Evolutionary conservation across 345 rosid genomes (phyloP), one percentile per base, ranked within the genome.

Genomic region (Gossypium turneri): DNA sequence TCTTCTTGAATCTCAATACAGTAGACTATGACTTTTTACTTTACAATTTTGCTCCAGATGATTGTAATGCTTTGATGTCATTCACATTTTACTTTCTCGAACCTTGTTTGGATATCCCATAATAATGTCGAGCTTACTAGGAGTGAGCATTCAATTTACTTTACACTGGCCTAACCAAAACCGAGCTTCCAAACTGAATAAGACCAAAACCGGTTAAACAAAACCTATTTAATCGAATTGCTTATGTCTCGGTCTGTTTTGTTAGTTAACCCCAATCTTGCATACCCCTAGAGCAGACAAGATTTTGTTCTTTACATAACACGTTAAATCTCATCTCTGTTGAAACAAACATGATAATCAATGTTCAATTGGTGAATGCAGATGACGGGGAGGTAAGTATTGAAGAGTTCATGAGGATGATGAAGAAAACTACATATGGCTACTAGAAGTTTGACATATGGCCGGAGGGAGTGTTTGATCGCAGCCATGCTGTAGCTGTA

Each of bases 381-480:
- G 98, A 70, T 77, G 97, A 93, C 78, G 92, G 92, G 65, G 93
- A 90, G 86, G 91, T 93, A 62, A 75, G 74, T 59, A 4, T 77
- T n/a, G 89, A 93, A 1, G 97, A 93, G 61, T 93, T 93, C 79
- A 72, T 87, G 71, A 82, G 72, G 86, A 90, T 89, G 88, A 93
- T 93, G 98, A 87, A 56, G 80, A 85, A 81, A 76, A 89, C 94
- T 51, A 65, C 85, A 0, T 90, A 76, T 10, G 90, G 88, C 17
- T 83, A 73, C 67, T 87, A 83, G 63, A 76, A 65, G 50, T 73
- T 64, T 27, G 15, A 50, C 19, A 27, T 41, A 1, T 58, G n/a
- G 77, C 76, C 11, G 78, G 70, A 12, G 73, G 20, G 80, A 70
- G 24, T 7, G 64, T n/a, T 67, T 68, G 53, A 53, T 73, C 38